Base-by-base conservation (phyloP, 2,329 filamentous ascomycete species). In the Seiridium cupressi region DNA sequence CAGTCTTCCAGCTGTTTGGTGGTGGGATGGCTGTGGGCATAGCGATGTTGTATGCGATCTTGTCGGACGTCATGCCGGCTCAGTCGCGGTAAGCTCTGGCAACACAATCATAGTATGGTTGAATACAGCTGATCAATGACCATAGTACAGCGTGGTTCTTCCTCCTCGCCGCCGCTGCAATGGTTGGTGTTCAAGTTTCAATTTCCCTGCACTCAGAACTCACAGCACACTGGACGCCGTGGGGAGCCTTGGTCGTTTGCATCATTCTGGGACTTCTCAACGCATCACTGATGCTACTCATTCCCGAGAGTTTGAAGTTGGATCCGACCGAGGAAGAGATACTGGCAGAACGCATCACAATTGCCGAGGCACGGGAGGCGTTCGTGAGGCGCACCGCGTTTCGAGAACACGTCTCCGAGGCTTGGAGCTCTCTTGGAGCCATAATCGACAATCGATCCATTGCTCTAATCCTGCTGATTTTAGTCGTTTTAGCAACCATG, bases 141-240 rank as follows among this genome's bases (percentile, higher is more conserved):
- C 5, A 2, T 40, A 62, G 64, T 56, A 51, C 60, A 32, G 58
- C 56, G 40, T 62, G 48, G 31, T 64, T 63, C 55, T 66, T 66
- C 60, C 47, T 61, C 60, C 5, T 66, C 61, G 35, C 60, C 63
- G 31, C 58, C 63, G 2, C 60, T 57, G n/a, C 60, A 65, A 34
- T 42, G n/a, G 61, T 60, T 44, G 59, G 61, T 8, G 63, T 63
- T 26, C 38, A 42, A 8, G 54, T 61, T 32, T 61, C 63, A 4
- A 57, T 59, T 18, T 55, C 63, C 1, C 34, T 61, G 4, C 60
- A 48, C 8, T 61, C 63, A 4, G 56, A 51, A 44, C 13, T 63
- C 51, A 63, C 61, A 44, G 63, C 49, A 38, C 4, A 47, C 6
- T 63, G 60, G 60, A 61, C 61, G 4, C 61, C 63, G 3, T 63